These are phyloP conservation scores for Salix suchowensis DNA, from an alignment of 345 rosid species.

Conservation along the genomic window DNA sequence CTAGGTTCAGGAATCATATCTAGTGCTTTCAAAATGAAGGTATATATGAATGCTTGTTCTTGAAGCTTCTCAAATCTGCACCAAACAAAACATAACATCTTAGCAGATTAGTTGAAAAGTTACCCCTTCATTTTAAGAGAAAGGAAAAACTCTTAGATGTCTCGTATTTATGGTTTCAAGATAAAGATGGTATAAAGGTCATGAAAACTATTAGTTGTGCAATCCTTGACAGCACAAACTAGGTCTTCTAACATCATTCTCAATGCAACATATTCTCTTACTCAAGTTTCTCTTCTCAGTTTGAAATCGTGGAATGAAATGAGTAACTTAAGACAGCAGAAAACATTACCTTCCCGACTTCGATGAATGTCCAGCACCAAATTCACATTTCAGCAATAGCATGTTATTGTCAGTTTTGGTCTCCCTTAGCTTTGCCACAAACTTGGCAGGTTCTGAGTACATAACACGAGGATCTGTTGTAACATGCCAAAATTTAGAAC, in stretches of 20 bases:
- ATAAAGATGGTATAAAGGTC: no score
- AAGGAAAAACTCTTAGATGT: not conserved
- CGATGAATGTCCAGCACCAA: constrained; percentile 92
- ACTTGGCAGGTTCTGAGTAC: constrained; percentile 92
- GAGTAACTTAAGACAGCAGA: not conserved
- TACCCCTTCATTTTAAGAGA: not conserved
- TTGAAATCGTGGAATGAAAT: not conserved
- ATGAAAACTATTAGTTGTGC: no score
- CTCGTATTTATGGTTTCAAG: not conserved
- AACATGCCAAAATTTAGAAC: constrained; percentile 7
- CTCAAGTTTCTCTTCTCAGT: not conserved
- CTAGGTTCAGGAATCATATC: constrained; percentile 53
- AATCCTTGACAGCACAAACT: no score
- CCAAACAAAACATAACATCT: not conserved
- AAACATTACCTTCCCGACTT: constrained; percentile 79
- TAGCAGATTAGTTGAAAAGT: not conserved
- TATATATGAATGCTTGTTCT: constrained; percentile 64
- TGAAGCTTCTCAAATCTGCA: constrained; percentile 93
- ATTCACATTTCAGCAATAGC: constrained; percentile 78
- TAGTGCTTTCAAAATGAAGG: constrained; percentile 73
- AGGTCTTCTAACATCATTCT: not conserved
- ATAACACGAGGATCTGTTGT: constrained; percentile 77
- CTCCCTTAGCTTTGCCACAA: constrained; percentile 87
- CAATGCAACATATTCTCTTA: not conserved
- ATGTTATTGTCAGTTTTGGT: constrained; percentile 67